Evolutionary conservation across 768 basidiomycete genomes (phyloP).

Genomic region (Podaxis sp.): DNA sequence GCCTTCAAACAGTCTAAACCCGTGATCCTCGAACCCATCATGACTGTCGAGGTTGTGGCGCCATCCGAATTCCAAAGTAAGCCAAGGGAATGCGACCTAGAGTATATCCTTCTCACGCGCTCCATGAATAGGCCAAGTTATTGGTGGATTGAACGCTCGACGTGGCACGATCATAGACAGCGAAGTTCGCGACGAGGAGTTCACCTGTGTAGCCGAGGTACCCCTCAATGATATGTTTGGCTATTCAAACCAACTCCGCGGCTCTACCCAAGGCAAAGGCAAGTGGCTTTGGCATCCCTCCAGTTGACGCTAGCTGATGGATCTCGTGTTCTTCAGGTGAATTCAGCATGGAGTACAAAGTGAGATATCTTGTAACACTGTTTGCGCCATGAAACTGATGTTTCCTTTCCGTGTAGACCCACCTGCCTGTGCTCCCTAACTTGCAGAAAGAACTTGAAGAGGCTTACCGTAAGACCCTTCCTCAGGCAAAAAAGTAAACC

Average conservation of each 20-base stretch:
- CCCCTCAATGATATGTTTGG: slow-evolving; percentile 98
- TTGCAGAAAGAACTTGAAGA: slow-evolving; percentile 88
- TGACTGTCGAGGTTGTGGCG: slow-evolving; percentile 96
- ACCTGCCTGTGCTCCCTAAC: slow-evolving; percentile 79
- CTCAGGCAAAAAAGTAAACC: slow-evolving; percentile 63
- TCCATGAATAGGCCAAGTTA: slow-evolving; percentile 61
- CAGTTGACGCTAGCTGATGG: slow-evolving; percentile 51
- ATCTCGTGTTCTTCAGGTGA: slow-evolving; percentile 1
- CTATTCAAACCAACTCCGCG: slow-evolving; percentile 89
- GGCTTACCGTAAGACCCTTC: slow-evolving; percentile 75
- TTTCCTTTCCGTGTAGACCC: slow-evolving; percentile 40
- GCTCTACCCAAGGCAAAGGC: slow-evolving; percentile 95
- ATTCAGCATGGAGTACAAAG: slow-evolving; percentile 12
- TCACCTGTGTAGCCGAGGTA: slow-evolving; percentile 87
- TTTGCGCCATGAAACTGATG: neutral
- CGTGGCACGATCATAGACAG: slow-evolving; percentile 94
- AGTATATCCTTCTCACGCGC: neutral
- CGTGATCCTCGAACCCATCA: slow-evolving; percentile 94
- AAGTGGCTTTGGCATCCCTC: slow-evolving; percentile 47
- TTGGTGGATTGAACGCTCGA: slow-evolving; percentile 89
- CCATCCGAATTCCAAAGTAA: slow-evolving; percentile 92
- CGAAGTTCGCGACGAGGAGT: slow-evolving; percentile 96
- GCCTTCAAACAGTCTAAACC: slow-evolving; percentile 73
- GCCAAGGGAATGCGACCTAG: slow-evolving; percentile 15
- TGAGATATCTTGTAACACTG: neutral